Evolutionary conservation across 805 yeast species (phyloP), one percentile per base, ranked within the genome.

Genomic region (Ogataea polymorpha): DNA sequence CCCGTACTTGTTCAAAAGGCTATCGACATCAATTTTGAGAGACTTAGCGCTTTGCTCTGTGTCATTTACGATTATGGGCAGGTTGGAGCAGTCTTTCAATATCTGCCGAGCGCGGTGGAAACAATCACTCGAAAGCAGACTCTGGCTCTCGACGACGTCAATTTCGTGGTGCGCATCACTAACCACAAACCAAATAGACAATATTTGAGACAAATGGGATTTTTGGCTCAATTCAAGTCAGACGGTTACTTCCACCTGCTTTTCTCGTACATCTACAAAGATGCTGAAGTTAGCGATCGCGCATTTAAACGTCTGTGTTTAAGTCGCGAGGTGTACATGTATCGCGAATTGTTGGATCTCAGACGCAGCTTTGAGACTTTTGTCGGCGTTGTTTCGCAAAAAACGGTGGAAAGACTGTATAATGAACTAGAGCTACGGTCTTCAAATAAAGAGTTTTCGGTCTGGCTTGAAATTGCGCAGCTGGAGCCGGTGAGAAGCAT

Each of bases 341-440:
- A 32, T 30, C 43, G 48, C 8, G 44, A 43, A 17, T 29, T 28
- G 7, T 20, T 23, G 11, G 31, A 40, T 11, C 13, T 51, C 11
- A 15, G 23, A 4, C 14, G 24, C 2, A 27, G 43, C 23, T 27
- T 15, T 21, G 32, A 35, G 3, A 21, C 14, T 11, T 44, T 49
- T 30, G 14, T 13, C 9, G 7, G 14, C 1, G 13, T 23, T 21
- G 39, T 48, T 14, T 14, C 27, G 8, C 6, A 28, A 5, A 24
- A 20, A 5, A 21, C 35, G 2, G 11, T 32, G 5, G 20, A 21
- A 15, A 12, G 10, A 18, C 10, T 21, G 4, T 21, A n/a, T 5
- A 11, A 32, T 11, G 25, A 32, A 17, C 26, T 32, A 6, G 25
- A 32, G 8, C 24, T 32, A 1, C 13, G 16, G 4, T 21, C 35